A percentile compares a stretch with the other conserved stretches of the same genome.
These are phyloP conservation scores for Benincasa hispida DNA, from an alignment of 306 rosid species.

Conservation along the genomic window DNA sequence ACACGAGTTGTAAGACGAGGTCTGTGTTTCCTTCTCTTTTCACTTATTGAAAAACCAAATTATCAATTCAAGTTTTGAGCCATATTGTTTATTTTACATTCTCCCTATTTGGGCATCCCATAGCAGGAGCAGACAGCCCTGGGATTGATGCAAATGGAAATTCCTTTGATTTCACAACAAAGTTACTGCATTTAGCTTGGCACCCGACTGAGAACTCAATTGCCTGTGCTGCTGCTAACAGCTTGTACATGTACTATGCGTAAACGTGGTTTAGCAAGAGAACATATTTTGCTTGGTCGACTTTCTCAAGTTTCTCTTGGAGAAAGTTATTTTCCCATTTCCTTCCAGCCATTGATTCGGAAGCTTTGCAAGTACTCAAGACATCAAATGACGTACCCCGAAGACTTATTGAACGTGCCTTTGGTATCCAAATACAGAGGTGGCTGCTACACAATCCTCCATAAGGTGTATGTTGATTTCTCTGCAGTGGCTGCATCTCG, in stretches of 20 bases:
- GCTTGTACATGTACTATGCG: constrained; percentile 60
- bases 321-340: constrained; percentile 11
- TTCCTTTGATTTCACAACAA: constrained; percentile 43
- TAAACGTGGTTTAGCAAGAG: constrained; percentile 20
- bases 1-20: constrained; percentile 52
- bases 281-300: neutral
- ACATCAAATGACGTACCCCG: neutral
- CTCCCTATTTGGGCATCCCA: neutral
- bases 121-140: constrained; percentile 35
- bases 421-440: neutral
- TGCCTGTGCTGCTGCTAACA: constrained; percentile 69
- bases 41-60: neutral
- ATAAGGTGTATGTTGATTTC: neutral
- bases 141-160: constrained; percentile 48
- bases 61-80: neutral
- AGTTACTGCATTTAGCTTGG: constrained; percentile 67
- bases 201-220: constrained; percentile 55
- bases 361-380: constrained; percentile 1
- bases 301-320: constrained; percentile 1
- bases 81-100: neutral
- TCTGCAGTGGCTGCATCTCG: constrained; percentile 9
- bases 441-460: constrained; percentile 5
- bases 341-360: constrained; percentile 3
- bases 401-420: neutral
- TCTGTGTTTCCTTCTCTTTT: constrained; percentile 10